Conservation (phyloP, 345 rosid species). For the Odontarrhena argentea region DNA sequence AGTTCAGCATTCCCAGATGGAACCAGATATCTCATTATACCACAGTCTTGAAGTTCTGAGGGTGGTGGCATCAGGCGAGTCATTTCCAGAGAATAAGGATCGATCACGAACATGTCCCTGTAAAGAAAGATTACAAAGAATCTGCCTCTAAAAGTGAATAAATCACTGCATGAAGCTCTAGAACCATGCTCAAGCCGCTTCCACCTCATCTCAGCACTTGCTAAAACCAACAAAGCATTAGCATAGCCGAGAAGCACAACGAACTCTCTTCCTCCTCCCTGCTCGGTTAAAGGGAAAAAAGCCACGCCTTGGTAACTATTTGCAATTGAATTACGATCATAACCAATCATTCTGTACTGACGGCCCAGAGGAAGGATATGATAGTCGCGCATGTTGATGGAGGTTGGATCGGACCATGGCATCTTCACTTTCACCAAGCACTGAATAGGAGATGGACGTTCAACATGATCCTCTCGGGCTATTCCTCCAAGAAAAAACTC, state of each 20-base stretch:
- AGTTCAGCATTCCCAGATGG: constrained; percentile 19
- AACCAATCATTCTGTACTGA: not conserved
- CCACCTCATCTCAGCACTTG: constrained; percentile 28
- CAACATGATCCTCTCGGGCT: not conserved
- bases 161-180: not conserved
- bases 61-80: not conserved
- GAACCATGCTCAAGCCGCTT: not conserved
- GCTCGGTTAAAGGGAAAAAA: not conserved
- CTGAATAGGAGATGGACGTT: not conserved
- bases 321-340: not conserved
- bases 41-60: not conserved
- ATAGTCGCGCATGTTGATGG: no score
- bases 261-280: not conserved
- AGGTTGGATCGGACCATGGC: not conserved
- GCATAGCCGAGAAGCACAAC: constrained; percentile 8
- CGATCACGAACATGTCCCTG: not conserved
- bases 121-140: not conserved
- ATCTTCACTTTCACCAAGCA: not conserved
- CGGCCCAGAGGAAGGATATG: not conserved
- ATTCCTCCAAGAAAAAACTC: not conserved
- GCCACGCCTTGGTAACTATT: not conserved
- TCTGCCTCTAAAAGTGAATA: not conserved
- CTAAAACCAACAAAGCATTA: not conserved
- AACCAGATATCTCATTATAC: not conserved
- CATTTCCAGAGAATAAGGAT: not conserved